A percentile compares a stretch with the other conserved stretches of the same genome.
Conservation (phyloP, 345 rosid genomes). For the Gynandropsis gynandra region DNA sequence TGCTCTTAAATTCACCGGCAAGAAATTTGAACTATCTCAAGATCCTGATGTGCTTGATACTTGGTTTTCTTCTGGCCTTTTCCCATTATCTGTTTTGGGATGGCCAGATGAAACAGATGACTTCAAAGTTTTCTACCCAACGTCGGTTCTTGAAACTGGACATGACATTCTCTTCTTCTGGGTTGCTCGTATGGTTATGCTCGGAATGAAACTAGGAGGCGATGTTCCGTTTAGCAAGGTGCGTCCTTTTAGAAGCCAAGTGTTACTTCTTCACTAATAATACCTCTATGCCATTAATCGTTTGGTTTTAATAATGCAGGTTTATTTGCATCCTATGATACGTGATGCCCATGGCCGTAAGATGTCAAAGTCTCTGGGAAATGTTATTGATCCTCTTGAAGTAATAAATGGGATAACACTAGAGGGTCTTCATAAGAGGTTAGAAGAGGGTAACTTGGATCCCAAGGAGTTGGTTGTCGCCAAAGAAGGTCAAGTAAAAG, state of each 20-base stretch:
- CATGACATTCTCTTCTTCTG: slow-evolving; percentile 95
- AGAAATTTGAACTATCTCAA: slow-evolving; percentile 63
- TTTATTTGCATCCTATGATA: slow-evolving; percentile 92
- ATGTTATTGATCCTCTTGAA: slow-evolving; percentile 92
- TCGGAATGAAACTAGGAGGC: slow-evolving; percentile 76
- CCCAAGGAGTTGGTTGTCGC: slow-evolving; percentile 56
- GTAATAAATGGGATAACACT: slow-evolving; percentile 79
- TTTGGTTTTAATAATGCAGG: slow-evolving; percentile 36
- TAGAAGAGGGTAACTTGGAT: slow-evolving; percentile 84
- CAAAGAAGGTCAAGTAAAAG: slow-evolving; percentile 70
- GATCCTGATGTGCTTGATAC: slow-evolving; percentile 96
- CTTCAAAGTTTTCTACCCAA: slow-evolving; percentile 79
- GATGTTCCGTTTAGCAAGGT: slow-evolving; percentile 91
- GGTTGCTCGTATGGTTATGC: slow-evolving; percentile 99
- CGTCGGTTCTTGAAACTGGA: slow-evolving; percentile 91
- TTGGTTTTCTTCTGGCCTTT: slow-evolving; percentile 98
- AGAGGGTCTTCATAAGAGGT: slow-evolving; percentile 74
- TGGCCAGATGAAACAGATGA: slow-evolving; percentile 97
- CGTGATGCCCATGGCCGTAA: slow-evolving; percentile 98
- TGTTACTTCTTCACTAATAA: neutral
- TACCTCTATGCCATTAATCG: neutral
- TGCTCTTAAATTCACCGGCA: slow-evolving; percentile 47
- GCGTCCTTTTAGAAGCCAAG: slow-evolving; percentile 6
- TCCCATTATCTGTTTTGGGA: slow-evolving; percentile 75
- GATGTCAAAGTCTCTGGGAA: slow-evolving; percentile 92